Evolutionary conservation across 2,329 filamentous ascomycete genomes (phyloP), one percentile per base, ranked within the genome.

Genomic region (Monilinia aucupariae): DNA sequence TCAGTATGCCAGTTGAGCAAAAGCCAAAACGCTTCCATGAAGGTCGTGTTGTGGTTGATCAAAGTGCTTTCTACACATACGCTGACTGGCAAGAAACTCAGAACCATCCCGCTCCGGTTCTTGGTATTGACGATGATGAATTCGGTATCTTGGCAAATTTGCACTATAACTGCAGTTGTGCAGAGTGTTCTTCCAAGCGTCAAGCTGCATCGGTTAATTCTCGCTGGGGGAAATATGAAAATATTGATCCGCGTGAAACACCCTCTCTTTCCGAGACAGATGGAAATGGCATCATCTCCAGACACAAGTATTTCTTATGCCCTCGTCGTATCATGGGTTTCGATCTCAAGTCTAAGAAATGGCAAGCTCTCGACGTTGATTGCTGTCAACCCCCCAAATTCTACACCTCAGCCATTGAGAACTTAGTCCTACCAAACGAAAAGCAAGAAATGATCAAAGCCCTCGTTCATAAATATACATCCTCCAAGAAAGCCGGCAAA

Each of bases 311-410:
- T 45, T 68, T 68, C 50, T 62, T 68, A 12, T 68, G 64, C 41
- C 66, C 66, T 22, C 63, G 67, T 30, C 61, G 66, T 27, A 68
- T 68, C 25, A 68, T 68, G 66, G 67, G 67, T 4, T 68, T 68
- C 50, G 67, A 68, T 37, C 60, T 68, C 39, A 68, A 68, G 47
- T 68, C 66, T n/a, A 68, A 68, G 53, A 67, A 66, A 39, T 68
- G 67, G 67, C 64, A 69, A 61, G 64, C 64, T 8, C 61, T 69
- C 0, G 67, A 69, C 37, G 66, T 69, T 5, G 67, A 67, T 27
- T 66, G 51, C 47, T 68, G 67, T 51, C 67, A 55, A 25, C 59
- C 59, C 3, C 67, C 67, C n/a, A 67, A 68, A 52, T 65, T 65
- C 50, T 64, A 67, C 30, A 61, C 37, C 12, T 61, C 62, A 25